Evolutionary conservation across 768 basidiomycete species (phyloP).

Genomic region (Pseudohyphozyma bogoriensis): DNA sequence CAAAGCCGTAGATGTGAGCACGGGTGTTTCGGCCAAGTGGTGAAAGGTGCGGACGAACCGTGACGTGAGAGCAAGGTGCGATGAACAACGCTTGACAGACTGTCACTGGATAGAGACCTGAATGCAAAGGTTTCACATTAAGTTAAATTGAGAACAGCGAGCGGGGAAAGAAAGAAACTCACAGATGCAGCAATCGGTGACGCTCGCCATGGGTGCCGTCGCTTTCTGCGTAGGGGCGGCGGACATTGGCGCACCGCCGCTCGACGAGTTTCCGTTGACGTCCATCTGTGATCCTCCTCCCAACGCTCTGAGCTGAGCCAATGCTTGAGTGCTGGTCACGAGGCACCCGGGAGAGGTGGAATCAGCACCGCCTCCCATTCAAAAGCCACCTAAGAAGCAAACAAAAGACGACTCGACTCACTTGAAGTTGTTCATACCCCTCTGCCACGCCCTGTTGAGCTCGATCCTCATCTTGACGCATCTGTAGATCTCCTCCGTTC

Average conservation of each 20-base stretch:
- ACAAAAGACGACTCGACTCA: too few species aligned
- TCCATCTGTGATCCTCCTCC: conserved; percentile 33
- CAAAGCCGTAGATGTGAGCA: not conserved
- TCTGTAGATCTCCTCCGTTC: conserved; percentile 92
- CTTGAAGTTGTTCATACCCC: conserved; percentile 85
- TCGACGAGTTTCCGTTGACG: conserved; percentile 9
- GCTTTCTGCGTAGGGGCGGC: not conserved
- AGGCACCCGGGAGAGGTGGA: not conserved
- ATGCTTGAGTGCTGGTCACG: conserved; percentile 44
- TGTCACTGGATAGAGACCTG: conserved; percentile 70
- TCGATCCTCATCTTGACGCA: conserved; percentile 93
- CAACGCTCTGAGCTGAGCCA: conserved; percentile 59
- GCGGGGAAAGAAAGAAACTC: conserved; percentile 34
- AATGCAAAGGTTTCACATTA: not conserved
- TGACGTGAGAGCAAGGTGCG: conserved; percentile 87
- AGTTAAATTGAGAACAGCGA: not conserved
- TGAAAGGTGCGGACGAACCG: conserved; percentile 43
- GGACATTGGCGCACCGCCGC: conserved; percentile 6
- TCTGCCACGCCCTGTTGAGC: conserved; percentile 82
- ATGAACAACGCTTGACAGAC: conserved; percentile 95
- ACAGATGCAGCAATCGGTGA: conserved; percentile 87
- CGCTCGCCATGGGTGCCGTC: conserved; percentile 30
- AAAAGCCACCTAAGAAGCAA: not conserved
- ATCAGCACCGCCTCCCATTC: conserved; percentile 43
- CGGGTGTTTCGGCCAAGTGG: conserved; percentile 8